Base-by-base conservation (phyloP, 805 yeast genomes). In the Candida ponderosae region DNA sequence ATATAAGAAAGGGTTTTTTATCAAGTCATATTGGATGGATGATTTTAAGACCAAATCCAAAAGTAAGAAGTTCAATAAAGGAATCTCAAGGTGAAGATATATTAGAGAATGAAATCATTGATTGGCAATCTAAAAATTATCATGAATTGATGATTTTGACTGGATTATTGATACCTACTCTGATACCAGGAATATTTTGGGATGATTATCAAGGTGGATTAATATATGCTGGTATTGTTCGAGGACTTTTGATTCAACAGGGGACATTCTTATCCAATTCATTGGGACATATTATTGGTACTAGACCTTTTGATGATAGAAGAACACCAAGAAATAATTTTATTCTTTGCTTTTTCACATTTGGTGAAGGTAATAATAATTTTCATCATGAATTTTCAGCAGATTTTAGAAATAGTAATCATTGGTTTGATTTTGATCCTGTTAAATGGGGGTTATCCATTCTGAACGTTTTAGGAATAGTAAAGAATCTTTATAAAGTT, bases 341-440 rank as follows among this genome's bases (percentile, higher is more conserved):
- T 79, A 15, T 56, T 75, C 34, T 71, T 79, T 19, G 78, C 79
- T 18, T 53, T 76, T 14, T 85, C 14, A 81, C 96, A 0, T 78
- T 82, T 53, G 97, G 97, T 11, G 96, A 89, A 62, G 90, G 95
- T 5, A 78, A 78, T 60, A 94, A 87, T 59, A 89, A 88, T 62
- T 90, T 83, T 65, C 97, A 89, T 63, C 96, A 90, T 63, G 96
- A 87, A 62, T 89, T 89, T 60, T 95, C 96, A 6, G 79, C 82
- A 45, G 97, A 89, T 60, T 88, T 81, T 62, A 70, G 96, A 43
- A 79, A 79, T 46, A 85, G 88, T 6, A 63, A 74, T 39, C 73
- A 76, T 43, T 70, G 79, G 73, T 79, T 77, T 59, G 80, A 81
- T 33, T 81, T 76, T 59, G 97, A 89, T 59, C 96, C 97, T 10